Percentiles rank a stretch among this genome's conserved stretches.
phyloP scores from a whole-genome alignment of 2,329 filamentous ascomycete genomes.

The Diaporthe eres region DNA sequence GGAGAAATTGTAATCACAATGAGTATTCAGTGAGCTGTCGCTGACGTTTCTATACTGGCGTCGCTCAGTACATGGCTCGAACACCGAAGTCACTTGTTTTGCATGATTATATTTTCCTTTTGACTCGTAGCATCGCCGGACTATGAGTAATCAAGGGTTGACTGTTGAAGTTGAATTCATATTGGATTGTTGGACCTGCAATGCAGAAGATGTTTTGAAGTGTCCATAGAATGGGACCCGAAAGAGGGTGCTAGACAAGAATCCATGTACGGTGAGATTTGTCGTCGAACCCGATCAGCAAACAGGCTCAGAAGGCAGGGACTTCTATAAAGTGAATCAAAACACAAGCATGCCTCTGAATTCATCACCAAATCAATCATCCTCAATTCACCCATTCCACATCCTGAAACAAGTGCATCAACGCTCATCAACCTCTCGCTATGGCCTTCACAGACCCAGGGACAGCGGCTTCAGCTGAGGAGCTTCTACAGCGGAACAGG shows the following conservation, averaged over 20 bases:
- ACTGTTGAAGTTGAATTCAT: neutral
- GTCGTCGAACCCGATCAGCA: neutral
- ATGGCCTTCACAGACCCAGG: neutral
- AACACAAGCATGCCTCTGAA: too few relatives aligned
- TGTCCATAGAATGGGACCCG: too few relatives aligned
- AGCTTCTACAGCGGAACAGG: conserved; percentile 6
- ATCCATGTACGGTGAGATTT: neutral
- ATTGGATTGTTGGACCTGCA: neutral
- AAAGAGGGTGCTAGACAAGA: too few relatives aligned
- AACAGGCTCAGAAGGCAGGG: neutral
- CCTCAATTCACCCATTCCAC: too few relatives aligned
- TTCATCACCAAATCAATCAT: neutral
- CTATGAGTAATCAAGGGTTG: neutral
- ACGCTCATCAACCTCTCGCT: neutral
- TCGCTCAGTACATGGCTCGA: neutral
- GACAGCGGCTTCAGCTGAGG: neutral
- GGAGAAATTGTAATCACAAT: neutral
- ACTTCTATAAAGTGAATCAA: neutral
- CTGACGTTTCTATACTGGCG: neutral
- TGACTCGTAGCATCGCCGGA: too few relatives aligned
- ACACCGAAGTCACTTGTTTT: too few relatives aligned
- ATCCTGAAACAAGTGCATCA: neutral
- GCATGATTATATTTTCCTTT: too few relatives aligned
- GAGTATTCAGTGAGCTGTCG: neutral
- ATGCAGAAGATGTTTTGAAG: neutral